Evolutionary conservation across 305 asterid genomes (phyloP).

Genomic region (Fraxinus nigra): DNA sequence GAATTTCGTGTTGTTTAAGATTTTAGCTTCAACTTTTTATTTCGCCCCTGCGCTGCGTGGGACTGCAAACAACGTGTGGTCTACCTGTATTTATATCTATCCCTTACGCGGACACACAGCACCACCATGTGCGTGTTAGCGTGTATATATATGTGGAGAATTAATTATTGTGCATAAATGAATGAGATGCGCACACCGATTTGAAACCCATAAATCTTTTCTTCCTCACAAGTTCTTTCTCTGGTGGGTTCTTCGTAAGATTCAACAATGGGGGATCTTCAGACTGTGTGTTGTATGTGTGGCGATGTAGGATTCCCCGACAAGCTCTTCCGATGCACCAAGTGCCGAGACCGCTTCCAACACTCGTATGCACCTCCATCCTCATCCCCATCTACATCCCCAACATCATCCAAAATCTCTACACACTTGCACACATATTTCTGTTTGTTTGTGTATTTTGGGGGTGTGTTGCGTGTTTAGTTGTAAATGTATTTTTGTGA

Average conservation of each 20-base stretch:
- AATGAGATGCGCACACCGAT: constrained; percentile 45
- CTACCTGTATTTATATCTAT: constrained; percentile 48
- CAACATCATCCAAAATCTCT: background rate
- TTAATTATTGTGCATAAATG: constrained; percentile 16
- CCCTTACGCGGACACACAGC: constrained; percentile 14
- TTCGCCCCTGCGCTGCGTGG: no score
- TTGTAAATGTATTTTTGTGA: background rate
- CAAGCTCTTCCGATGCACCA: constrained; percentile 87
- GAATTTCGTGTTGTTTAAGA: no score
- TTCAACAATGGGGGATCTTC: constrained; percentile 64
- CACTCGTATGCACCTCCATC: constrained; percentile 63
- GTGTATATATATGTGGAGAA: background rate
- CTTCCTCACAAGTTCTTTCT: background rate
- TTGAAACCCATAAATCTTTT: constrained; percentile 20
- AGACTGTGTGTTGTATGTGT: constrained; percentile 82
- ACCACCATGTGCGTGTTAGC: background rate
- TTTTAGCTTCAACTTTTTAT: no score
- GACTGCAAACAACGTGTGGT: constrained; percentile 93
- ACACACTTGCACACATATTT: background rate
- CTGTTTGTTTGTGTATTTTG: background rate
- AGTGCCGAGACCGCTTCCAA: constrained; percentile 79
- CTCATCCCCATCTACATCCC: background rate
- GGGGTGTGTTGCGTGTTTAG: background rate
- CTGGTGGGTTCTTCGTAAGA: background rate
- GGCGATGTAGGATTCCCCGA: constrained; percentile 92